Evolutionary conservation across 2,329 filamentous ascomycete genomes (phyloP), one percentile per base, ranked within the genome.

Genomic region (Xylaria digitata): DNA sequence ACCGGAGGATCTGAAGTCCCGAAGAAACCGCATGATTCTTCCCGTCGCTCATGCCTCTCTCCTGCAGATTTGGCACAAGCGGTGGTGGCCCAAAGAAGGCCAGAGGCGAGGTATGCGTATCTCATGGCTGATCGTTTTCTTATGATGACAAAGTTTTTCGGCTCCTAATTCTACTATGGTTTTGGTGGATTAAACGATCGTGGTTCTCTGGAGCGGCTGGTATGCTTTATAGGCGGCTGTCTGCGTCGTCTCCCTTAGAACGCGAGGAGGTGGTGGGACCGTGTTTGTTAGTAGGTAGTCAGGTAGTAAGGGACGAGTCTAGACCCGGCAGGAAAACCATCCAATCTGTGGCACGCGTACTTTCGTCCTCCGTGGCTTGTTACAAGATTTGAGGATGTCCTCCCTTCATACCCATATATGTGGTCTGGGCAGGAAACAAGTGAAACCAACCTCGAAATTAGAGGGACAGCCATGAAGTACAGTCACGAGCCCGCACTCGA

Each of bases 41-140:
- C 46, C 8, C 43, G 21, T 30, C 13, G n/a, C 30, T 37, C 43
- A 8, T 5, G 11, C 26, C 9, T 3, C 1, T 32, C 42, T 59
- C 65, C 57, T 65, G 65, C 67, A 43, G 46, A 15, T 59, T 42
- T 53, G 1, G 65, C 65, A 17, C 2, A 59, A 43, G 32, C 49
- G 8, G 49, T 26, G 1, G 23, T 13, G 49, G 11, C 52, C 43
- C 61, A 65, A 19, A 63, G 11, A 23, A 69, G 49, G 45, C 40
- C n/a, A 19, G 65, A 46, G 1, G 61, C 8, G 3, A 63, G 3
- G 11, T 60, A 61, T 42, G 42, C 2, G 43, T 48, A 34, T 26
- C n/a, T 45, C 67, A 70, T 69, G 54, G 13, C 21, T 15, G 23
- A 30, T 42, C n/a, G 7, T 3, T 3, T 23, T 21, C 1, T 54